A percentile compares a stretch with the other conserved stretches of the same genome.
Evolutionary conservation across 371 early-diverging fungal species (phyloP).

Genomic region (Mucor velutinosus): DNA sequence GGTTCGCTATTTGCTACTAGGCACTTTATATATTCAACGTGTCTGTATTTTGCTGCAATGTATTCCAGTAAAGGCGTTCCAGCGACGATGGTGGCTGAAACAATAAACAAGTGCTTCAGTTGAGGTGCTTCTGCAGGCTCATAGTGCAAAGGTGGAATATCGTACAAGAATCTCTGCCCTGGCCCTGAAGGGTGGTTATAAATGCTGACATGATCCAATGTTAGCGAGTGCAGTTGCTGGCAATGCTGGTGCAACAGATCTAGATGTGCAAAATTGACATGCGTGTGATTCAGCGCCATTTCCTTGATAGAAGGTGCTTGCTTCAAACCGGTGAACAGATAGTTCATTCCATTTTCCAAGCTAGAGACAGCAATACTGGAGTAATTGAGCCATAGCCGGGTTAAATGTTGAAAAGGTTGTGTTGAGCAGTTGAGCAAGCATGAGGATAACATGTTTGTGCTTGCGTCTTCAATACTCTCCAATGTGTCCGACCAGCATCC

Average conservation of each 20-base stretch:
- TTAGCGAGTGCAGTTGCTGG: neutral
- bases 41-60: neutral
- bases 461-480: neutral
- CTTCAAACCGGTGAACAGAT: neutral
- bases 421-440: neutral
- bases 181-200: neutral
- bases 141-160: neutral
- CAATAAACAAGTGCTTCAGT: neutral
- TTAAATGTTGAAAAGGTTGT: neutral
- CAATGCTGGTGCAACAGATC: neutral
- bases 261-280: neutral
- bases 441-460: neutral
- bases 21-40: neutral
- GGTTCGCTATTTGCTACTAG: neutral
- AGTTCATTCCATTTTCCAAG: neutral
- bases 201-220: neutral
- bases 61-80: neutral
- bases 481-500: neutral
- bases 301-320: neutral
- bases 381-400: neutral
- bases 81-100: neutral
- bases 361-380: neutral
- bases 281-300: neutral
- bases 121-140: neutral
- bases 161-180: neutral